Evolutionary conservation across 345 rosid species (phyloP).

Genomic region (Eucalyptus cloeziana): DNA sequence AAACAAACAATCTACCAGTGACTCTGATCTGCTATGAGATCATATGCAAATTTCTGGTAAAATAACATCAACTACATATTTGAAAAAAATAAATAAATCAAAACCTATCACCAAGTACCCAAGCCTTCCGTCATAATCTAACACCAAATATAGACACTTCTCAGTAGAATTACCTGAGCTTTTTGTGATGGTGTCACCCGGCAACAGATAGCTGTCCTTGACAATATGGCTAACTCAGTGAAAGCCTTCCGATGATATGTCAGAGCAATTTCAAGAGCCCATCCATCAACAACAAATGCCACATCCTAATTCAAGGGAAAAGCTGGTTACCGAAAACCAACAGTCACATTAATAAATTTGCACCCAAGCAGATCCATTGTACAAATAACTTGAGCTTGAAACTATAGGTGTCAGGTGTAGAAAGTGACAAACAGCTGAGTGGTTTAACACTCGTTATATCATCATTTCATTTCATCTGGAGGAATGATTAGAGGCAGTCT

Average conservation of each 20-base stretch:
- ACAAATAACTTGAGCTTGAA: not conserved
- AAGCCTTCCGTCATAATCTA: not conserved
- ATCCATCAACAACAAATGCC: conserved; percentile 95
- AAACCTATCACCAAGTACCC: not conserved
- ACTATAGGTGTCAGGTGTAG: not conserved
- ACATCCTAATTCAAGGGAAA: conserved; percentile 43
- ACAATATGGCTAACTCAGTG: conserved; percentile 85
- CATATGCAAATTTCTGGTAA: not conserved
- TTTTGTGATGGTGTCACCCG: conserved; percentile 98
- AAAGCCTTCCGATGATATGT: conserved; percentile 73
- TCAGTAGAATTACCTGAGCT: conserved; percentile 57
- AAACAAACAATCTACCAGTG: not conserved
- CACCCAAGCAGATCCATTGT: not conserved
- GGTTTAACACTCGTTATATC: not conserved
- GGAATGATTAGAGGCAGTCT: not conserved
- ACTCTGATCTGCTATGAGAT: not conserved
- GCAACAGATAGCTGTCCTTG: conserved; percentile 97
- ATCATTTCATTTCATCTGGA: not conserved
- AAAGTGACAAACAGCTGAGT: not conserved
- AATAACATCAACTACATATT: not conserved
- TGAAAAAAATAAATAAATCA: not conserved
- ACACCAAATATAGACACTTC: not conserved
- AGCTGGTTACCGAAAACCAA: not conserved
- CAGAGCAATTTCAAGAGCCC: conserved; percentile 96
- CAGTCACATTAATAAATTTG: not conserved